Evolutionary conservation across 2,329 filamentous ascomycete species (phyloP), one percentile per base, ranked within the genome.

Genomic region (Onygena corvina): DNA sequence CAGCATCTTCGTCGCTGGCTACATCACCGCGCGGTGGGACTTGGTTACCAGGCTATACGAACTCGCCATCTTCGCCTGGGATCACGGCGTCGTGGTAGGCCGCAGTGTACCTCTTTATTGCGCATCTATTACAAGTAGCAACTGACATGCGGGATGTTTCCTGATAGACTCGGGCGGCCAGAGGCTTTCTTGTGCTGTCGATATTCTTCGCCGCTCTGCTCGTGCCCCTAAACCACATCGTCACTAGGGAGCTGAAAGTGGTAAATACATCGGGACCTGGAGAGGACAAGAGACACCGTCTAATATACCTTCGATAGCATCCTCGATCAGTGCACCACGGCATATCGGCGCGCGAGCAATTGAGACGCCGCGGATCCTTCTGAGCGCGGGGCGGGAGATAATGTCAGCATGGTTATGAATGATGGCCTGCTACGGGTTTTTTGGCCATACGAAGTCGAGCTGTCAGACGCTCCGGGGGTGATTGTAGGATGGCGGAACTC

Each of bases 11-110:
- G 84, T 96, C 77, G 90, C 92, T 73, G 92, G 92, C 70, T 98
- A 98, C 77, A 96, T 90, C 68, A 98, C 92, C 71, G 92, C 92
- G 65, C 85, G 92, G 76, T 98, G 92, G 89, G 92, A 96, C 71
- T 82, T 98, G 55, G 88, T 95, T 59, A 95, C 90, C 60, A 83
- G 89, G 62, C 77, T 96, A 61, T 94, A 95, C 83, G 90, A 98
- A 71, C 80, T 98, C 61, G 85, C 87, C 59, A 84, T 94, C 57
- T 98, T 96, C 68, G 92, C 93, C 59, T 95, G 89, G 88, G 86
- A 96, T 68, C 86, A 96, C 86, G 88, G 90, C 65, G 92, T 98
- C 61, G 84, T 96, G 65, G 88, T 94, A 73, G 14, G 31, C 14
- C 11, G 36, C 20, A 11, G 4, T 36, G 6, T 40, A 14, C 29